Evolutionary conservation across 805 yeast species (phyloP), one percentile per base, ranked within the genome.

Genomic region (Candida coquimbonensis): DNA sequence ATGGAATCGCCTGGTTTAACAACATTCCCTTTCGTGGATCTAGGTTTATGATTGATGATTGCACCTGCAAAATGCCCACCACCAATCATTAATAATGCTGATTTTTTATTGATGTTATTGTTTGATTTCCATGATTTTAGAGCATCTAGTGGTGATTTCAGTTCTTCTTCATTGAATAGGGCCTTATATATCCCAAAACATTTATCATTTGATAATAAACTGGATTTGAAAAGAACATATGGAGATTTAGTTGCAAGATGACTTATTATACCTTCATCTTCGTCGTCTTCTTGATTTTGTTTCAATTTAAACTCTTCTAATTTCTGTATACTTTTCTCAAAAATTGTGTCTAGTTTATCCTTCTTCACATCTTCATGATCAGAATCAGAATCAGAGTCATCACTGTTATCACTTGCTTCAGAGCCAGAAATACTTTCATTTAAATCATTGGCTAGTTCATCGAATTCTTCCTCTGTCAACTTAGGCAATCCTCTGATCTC

Each of bases 21-120:
- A 7, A 70, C 68, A 50, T 79, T 79, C 3, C 88, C 87, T 52
- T 74, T 75, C 2, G 75, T 72, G 36, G 69, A 70, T 42, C 69
- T 68, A 24, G 77, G 82, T 41, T 70, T 70, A 57, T 90, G 97
- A 2, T 88, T 79, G 9, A 93, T 73, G 38, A 93, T 84, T 0
- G 96, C 96, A 17, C 93, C 99, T 0, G 98, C 96, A 69, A 93
- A 93, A 66, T 93, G 97, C 37, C 99, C 99, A 38, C 98, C 97
- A 14, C 97, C 97, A 44, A 93, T 77, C 96, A 93, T 87, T 53
- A 93, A 77, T 12, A 93, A 63, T 0, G 95, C 95, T 6, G 96
- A 86, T 39, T 73, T 72, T 4, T 67, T 66, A 0, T 56, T 49
- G 4, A 39, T 7, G 9, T 33, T 39, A 12, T 37, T 38, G 8